Conservation (phyloP, 257 asterid species). For the Nicotiana sylvestris region DNA sequence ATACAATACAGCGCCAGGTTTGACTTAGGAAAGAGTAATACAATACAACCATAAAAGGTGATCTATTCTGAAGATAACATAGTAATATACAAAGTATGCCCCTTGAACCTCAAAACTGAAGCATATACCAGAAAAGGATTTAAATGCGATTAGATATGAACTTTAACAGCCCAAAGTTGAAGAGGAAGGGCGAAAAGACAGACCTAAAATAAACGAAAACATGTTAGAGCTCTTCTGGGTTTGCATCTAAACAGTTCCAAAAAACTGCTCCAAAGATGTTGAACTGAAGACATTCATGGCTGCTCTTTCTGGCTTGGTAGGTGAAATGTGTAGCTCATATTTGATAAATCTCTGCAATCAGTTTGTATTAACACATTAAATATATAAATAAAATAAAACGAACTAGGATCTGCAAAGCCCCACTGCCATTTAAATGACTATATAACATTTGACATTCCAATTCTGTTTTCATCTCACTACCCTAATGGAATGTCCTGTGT, state of each 20-base stretch:
- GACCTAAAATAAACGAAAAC: slow-evolving; percentile 1
- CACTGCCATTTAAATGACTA: background rate
- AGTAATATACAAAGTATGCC: background rate
- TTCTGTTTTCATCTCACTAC: background rate
- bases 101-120: background rate
- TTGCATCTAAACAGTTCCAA: slow-evolving; percentile 42
- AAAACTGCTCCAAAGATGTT: slow-evolving; percentile 72
- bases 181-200: background rate
- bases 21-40: too few relatives aligned
- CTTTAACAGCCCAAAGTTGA: background rate
- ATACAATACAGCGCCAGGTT: too few relatives aligned
- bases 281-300: slow-evolving; percentile 62
- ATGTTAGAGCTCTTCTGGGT: background rate
- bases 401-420: background rate
- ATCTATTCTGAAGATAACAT: background rate
- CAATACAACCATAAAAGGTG: background rate
- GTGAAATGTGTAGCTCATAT: slow-evolving; percentile 72
- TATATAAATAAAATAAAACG: background rate
- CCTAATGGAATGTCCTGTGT: background rate
- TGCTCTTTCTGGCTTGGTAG: slow-evolving; percentile 47
- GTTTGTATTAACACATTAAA: background rate
- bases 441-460: background rate
- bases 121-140: background rate
- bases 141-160: background rate
- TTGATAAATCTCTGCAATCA: slow-evolving; percentile 84